Conservation (phyloP, 352 stramenopile species). For the Lagenidium giganteum region DNA sequence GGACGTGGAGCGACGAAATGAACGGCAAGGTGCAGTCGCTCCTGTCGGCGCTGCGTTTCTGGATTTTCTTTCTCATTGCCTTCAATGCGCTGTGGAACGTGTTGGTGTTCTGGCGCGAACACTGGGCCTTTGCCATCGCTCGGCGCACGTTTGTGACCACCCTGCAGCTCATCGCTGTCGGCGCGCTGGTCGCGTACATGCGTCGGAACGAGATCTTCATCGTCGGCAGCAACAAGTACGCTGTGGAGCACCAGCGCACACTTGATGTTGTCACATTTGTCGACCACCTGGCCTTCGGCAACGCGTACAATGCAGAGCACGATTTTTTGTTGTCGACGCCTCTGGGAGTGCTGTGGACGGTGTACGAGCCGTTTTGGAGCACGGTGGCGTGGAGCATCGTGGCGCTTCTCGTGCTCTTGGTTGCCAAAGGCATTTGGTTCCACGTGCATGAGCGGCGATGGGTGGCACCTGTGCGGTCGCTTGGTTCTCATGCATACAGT, state of each 20-base stretch:
- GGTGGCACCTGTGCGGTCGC: no score
- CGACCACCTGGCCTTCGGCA: slow-evolving; percentile 13
- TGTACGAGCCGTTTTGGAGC: no score
- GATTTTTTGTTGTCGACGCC: slow-evolving; percentile 10
- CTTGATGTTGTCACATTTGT: slow-evolving; percentile 16
- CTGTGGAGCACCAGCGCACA: slow-evolving; percentile 20
- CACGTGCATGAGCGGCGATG: no score
- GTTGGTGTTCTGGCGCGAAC: slow-evolving; percentile 1
- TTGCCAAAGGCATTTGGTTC: no score
- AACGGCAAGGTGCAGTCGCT: slow-evolving; percentile 4
- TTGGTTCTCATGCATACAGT: no score
- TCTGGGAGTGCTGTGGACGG: slow-evolving; percentile 8
- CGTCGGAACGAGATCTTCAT: slow-evolving; percentile 7
- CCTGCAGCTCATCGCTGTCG: slow-evolving; percentile 17
- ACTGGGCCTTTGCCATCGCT: slow-evolving; percentile 6
- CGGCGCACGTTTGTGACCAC: slow-evolving; percentile 15
- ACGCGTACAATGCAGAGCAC: slow-evolving; percentile 20
- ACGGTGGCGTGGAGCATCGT: no score
- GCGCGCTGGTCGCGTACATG: slow-evolving; percentile 9
- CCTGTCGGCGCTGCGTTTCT: slow-evolving; percentile 2
- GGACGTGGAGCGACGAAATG: slow-evolving; percentile 10
- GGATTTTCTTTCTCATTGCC: slow-evolving; percentile 8
- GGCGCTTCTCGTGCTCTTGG: no score
- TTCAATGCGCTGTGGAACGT: slow-evolving; percentile 12
- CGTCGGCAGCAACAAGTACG: slow-evolving; percentile 21